Evolutionary conservation across 768 basidiomycete species (phyloP).

Genomic region (Tylopilus subfusipes): DNA sequence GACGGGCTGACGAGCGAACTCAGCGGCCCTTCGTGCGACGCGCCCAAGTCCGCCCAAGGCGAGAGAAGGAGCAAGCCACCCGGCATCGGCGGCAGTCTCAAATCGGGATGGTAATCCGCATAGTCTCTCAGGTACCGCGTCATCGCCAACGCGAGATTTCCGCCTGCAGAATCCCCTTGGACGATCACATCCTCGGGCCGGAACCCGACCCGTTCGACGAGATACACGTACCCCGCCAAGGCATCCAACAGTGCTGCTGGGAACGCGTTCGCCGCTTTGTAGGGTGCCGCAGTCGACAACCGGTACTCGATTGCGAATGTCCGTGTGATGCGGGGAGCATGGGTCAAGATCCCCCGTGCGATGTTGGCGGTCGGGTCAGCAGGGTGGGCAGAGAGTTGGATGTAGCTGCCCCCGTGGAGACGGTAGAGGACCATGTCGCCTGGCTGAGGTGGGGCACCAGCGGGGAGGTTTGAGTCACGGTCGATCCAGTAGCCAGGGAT

Average conservation of each 20-base stretch:
- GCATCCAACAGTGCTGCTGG: slow-evolving; percentile 53
- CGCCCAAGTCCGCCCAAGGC: slow-evolving; percentile 26
- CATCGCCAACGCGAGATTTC: slow-evolving; percentile 42
- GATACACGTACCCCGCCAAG: slow-evolving; percentile 48
- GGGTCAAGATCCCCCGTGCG: slow-evolving; percentile 17
- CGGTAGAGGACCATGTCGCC: slow-evolving; percentile 35
- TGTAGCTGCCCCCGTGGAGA: slow-evolving; percentile 33
- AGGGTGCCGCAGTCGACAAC: slow-evolving; percentile 32
- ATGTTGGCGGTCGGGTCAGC: slow-evolving; percentile 22
- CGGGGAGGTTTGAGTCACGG: slow-evolving; percentile 12
- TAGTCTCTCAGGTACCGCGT: slow-evolving; percentile 34
- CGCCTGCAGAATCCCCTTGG: slow-evolving; percentile 55
- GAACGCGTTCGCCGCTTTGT: slow-evolving; percentile 37
- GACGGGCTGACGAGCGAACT: slow-evolving; percentile 36
- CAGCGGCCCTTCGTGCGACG: slow-evolving; percentile 27
- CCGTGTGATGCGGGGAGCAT: slow-evolving; percentile 21
- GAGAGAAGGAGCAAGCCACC: slow-evolving; percentile 36
- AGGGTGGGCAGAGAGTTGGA: slow-evolving; percentile 28
- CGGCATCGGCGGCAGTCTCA: slow-evolving; percentile 21
- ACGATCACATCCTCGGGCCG: slow-evolving; percentile 42
- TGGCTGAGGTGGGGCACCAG: slow-evolving; percentile 18
- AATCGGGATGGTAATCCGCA: slow-evolving; percentile 8
- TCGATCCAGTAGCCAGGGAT: slow-evolving; percentile 39
- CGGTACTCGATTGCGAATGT: slow-evolving; percentile 48
- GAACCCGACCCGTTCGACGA: slow-evolving; percentile 42